A percentile compares a stretch with the other conserved stretches of the same genome.
Conservation (phyloP, 768 basidiomycete genomes). For the Cystofilobasidium bisporidii region DNA sequence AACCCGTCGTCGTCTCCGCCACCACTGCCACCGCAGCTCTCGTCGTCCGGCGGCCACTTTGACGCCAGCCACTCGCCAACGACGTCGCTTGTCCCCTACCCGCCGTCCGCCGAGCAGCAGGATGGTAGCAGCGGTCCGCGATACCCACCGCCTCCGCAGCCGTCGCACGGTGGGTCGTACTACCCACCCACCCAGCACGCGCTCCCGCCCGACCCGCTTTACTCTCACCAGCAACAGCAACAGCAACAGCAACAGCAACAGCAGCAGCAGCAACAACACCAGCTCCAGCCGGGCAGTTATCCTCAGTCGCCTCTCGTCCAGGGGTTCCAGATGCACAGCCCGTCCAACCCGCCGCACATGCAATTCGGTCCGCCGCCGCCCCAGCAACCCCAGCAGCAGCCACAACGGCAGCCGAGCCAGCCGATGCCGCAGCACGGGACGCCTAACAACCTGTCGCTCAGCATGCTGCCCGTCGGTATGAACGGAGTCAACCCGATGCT, state of each 20-base stretch:
- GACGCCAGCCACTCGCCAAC: constrained; percentile 3
- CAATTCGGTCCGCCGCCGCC: neutral
- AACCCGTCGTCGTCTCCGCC: constrained; percentile 14
- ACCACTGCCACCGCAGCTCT: constrained; percentile 4
- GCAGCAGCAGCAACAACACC: no score
- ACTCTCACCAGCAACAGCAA: constrained; percentile 24
- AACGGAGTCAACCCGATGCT: constrained; percentile 20
- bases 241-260: constrained; percentile 6
- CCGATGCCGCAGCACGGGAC: neutral
- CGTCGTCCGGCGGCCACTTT: neutral
- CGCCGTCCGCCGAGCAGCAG: constrained; percentile 19
- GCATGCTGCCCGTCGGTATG: constrained; percentile 19
- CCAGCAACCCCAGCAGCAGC: constrained; percentile 3
- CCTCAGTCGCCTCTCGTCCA: neutral
- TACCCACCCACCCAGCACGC: constrained; percentile 37
- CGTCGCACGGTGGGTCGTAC: constrained; percentile 33
- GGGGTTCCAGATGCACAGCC: neutral
- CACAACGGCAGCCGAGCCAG: neutral
- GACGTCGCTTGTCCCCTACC: constrained; percentile 31
- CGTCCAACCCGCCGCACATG: neutral
- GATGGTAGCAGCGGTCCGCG: no score
- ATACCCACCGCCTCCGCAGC: constrained; percentile 28
- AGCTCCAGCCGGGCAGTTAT: no score
- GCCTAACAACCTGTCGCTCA: neutral
- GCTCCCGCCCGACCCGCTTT: constrained; percentile 38